Conservation (phyloP, 1,284 basidiomycete genomes). For the Fistulina hepatica region DNA sequence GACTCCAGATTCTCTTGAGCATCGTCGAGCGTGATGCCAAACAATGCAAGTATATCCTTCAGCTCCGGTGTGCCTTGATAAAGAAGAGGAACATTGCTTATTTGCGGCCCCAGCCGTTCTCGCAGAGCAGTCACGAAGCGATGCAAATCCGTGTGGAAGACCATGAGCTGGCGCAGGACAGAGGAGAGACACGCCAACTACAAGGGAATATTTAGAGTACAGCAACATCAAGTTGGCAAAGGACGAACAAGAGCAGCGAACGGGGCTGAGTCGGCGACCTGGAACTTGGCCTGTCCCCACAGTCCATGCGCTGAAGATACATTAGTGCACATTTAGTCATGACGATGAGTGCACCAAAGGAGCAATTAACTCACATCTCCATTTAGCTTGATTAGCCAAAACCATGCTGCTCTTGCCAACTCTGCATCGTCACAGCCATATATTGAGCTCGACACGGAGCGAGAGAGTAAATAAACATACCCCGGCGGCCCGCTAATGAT, state of each 20-base stretch:
- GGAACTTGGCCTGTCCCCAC: slow-evolving; percentile 67
- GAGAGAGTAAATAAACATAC: slow-evolving; percentile 24
- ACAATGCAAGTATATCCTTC: slow-evolving; percentile 44
- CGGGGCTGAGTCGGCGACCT: slow-evolving; percentile 49
- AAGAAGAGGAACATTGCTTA: slow-evolving; percentile 54
- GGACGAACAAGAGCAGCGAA: slow-evolving; percentile 50
- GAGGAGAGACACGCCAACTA: slow-evolving; percentile 57
- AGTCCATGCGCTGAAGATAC: slow-evolving; percentile 46
- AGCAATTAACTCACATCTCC: slow-evolving; percentile 40
- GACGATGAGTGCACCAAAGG: slow-evolving; percentile 2
- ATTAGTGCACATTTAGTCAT: slow-evolving; percentile 7
- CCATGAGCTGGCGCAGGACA: slow-evolving; percentile 59
- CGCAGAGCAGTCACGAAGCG: slow-evolving; percentile 51
- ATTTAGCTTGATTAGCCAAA: slow-evolving; percentile 55
- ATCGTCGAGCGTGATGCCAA: slow-evolving; percentile 39
- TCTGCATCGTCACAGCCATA: slow-evolving; percentile 28
- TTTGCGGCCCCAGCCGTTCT: slow-evolving; percentile 51
- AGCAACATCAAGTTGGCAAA: slow-evolving; percentile 3
- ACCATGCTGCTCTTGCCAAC: slow-evolving; percentile 65
- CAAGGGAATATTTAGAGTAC: slow-evolving; percentile 2
- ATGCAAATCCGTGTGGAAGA: slow-evolving; percentile 56
- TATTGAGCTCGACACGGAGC: neutral
- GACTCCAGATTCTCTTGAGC: slow-evolving; percentile 46
- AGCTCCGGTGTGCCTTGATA: slow-evolving; percentile 62
- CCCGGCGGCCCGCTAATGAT: slow-evolving; percentile 55